A percentile compares a stretch with the other conserved stretches of the same genome.
phyloP scores from a whole-genome alignment of 192 early-diverging fungal genomes.

The Umbelopsis vinacea region DNA sequence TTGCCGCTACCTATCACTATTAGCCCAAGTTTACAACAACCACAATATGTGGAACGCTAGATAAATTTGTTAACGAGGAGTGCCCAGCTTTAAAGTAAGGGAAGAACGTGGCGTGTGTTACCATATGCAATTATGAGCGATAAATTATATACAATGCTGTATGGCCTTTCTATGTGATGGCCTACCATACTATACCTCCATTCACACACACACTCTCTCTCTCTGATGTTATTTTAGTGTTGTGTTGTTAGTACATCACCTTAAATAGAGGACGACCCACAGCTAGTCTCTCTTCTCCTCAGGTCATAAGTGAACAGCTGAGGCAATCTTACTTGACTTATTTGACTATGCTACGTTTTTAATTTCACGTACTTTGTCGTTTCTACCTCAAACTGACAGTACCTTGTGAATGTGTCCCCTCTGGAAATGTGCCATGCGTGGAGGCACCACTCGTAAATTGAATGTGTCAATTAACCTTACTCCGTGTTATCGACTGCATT shows the following conservation, averaged over 20 bases:
- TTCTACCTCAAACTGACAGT: too few relatives aligned
- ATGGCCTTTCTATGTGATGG: too few relatives aligned
- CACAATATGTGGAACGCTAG: constrained; percentile 17
- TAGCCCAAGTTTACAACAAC: not conserved
- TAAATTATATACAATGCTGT: not conserved
- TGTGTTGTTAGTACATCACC: too few relatives aligned
- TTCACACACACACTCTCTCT: too few relatives aligned
- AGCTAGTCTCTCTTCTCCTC: too few relatives aligned
- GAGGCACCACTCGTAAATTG: not conserved
- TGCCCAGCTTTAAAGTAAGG: not conserved
- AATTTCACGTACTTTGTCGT: too few relatives aligned
- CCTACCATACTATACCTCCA: too few relatives aligned
- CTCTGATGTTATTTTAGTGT: too few relatives aligned
- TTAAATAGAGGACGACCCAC: too few relatives aligned
- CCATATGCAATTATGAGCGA: not conserved
- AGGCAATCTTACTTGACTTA: too few relatives aligned
- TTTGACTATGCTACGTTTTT: too few relatives aligned
- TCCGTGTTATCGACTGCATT: not conserved
- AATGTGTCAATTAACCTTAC: not conserved
- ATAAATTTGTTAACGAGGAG: not conserved
- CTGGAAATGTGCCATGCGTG: not conserved
- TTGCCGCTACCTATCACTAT: constrained; percentile 21
- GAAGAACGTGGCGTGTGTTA: constrained; percentile 22
- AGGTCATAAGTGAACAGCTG: too few relatives aligned
- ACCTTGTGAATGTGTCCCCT: not conserved